These are phyloP conservation scores for Spathaspora sp. DNA, from an alignment of 1,139 yeast species.

Conservation along the genomic window DNA sequence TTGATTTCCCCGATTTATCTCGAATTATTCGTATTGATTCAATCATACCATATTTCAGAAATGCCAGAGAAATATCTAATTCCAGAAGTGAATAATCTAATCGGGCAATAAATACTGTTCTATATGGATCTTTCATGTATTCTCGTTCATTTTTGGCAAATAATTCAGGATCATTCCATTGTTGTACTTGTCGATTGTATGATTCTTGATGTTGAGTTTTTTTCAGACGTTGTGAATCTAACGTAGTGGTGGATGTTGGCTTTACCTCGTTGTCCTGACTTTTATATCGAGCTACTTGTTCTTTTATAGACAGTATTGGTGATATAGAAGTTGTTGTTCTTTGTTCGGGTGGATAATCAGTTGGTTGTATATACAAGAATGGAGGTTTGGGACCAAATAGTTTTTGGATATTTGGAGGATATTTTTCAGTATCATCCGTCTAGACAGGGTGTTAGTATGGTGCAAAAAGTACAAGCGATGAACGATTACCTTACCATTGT, in stretches of 20 bases:
- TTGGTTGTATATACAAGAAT: slow-evolving; percentile 50
- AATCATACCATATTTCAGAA: slow-evolving; percentile 67
- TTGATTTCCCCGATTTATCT: slow-evolving; percentile 54
- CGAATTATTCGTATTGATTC: slow-evolving; percentile 68
- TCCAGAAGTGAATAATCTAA: slow-evolving; percentile 68
- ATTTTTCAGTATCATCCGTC: slow-evolving; percentile 39
- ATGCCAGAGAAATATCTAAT: slow-evolving; percentile 62
- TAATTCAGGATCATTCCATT: slow-evolving; percentile 55
- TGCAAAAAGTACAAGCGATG: not conserved
- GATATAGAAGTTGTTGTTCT: slow-evolving; percentile 52
- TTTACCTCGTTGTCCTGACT: slow-evolving; percentile 9
- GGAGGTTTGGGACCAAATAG: slow-evolving; percentile 75
- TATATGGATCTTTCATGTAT: slow-evolving; percentile 65
- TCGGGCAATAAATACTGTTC: slow-evolving; percentile 77
- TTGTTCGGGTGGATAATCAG: slow-evolving; percentile 52
- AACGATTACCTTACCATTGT: not conserved
- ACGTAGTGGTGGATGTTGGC: slow-evolving; percentile 6
- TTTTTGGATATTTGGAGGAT: slow-evolving; percentile 63
- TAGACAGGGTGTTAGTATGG: not conserved
- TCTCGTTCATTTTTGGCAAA: slow-evolving; percentile 51
- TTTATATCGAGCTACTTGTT: slow-evolving; percentile 32
- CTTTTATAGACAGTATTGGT: slow-evolving; percentile 48
- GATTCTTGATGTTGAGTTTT: slow-evolving; percentile 28
- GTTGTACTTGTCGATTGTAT: slow-evolving; percentile 34
- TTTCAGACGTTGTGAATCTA: slow-evolving; percentile 14